Base-by-base conservation (phyloP, 73 alveolate genomes). In the Stentor coeruleus region DNA sequence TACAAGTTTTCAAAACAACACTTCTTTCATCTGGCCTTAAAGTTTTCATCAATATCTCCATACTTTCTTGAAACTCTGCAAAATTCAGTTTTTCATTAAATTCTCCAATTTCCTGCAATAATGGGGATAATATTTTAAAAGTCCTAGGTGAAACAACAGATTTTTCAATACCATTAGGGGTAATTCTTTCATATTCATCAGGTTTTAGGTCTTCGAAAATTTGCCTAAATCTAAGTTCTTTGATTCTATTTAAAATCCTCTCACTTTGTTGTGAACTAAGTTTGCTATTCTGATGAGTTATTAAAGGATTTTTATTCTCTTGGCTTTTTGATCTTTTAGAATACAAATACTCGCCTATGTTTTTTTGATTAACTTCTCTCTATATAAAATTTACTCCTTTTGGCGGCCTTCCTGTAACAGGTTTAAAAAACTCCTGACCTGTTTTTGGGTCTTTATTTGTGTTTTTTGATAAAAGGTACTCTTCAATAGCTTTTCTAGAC, bases 31-130 rank as follows among this genome's bases (percentile, higher is more conserved):
- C 37, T 20, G 79, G 79, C 1, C 15, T 66, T 1, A 66, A 2
- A 1, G n/a, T 31, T 66, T 66, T 66, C 79, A 66, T 66, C 2
- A 66, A 33, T 26, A 66, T 20, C 33, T 66, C 79, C 79, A 66
- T 66, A 1, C 40, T 31, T 66, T 66, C 79, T 28, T 11, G 33
- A 33, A 66, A 66, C 33, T 66, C 79, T 1, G n/a, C 36, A 33
- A 20, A 66, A 1, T 20, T 66, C 2, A 66, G 2, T 66, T 26
- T 66, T 66, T 66, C 79, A 33, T 66, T 66, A 28, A 66, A 66
- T 28, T 66, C 79, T 31, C 39, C 39, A 0, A 66, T 20, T 40
- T 66, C 79, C 20, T 66, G n/a, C 33, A 66, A 20, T 11, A 66
- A 31, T 14, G 79, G 79, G 26, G 37, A 26, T 66, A 66, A 66